Evolutionary conservation across 2,329 filamentous ascomycete genomes (phyloP), one percentile per base, ranked within the genome.

Genomic region (Diaporthe batatas): DNA sequence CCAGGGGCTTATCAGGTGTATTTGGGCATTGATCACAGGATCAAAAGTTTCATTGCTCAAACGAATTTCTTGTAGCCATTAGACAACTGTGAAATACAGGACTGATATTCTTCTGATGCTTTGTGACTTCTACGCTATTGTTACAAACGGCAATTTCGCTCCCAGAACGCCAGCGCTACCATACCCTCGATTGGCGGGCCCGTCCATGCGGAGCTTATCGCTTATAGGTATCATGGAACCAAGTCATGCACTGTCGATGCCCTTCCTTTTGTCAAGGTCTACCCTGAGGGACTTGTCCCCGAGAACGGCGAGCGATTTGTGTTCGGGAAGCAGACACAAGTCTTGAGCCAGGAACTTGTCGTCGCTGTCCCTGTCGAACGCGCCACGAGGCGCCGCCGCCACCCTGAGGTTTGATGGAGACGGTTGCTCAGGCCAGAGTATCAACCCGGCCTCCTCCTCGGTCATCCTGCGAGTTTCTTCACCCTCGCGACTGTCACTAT

Each of bases 391-490:
- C 36, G 49, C 51, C n/a, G 59, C 39, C 29, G 25, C 44, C 14
- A 3, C 10, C 29, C 23, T 57, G 42, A 18, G 2, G n/a, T 12
- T 42, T 34, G 42, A 29, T 7, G 16, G 25, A 32, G 59, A 21
- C 47, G 67, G 51, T 47, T 62, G 29, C 14, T 83, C 81, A 1
- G 82, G 82, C 83, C 83, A 84, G 0, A 85, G 75, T 23, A 85
- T 84, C 44, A 79, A 78, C 2, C 77, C 77, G 2, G 83, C 83
- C 67, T 84, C 82, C 49, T 84, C 83, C 2, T 81, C 80, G 4
- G 83, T 84, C 76, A 84, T 79, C 0, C 82, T 80, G 18, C 80
- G 77, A 3, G 75, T 64, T 2, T 67, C 58, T 10, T 21, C 47
- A 2, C 10, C 49, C 49, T n/a, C 39, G 5, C 32, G 32, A 25